Evolutionary conservation across 305 asterid genomes (phyloP).

Genomic region (Nicotiana rustica): DNA sequence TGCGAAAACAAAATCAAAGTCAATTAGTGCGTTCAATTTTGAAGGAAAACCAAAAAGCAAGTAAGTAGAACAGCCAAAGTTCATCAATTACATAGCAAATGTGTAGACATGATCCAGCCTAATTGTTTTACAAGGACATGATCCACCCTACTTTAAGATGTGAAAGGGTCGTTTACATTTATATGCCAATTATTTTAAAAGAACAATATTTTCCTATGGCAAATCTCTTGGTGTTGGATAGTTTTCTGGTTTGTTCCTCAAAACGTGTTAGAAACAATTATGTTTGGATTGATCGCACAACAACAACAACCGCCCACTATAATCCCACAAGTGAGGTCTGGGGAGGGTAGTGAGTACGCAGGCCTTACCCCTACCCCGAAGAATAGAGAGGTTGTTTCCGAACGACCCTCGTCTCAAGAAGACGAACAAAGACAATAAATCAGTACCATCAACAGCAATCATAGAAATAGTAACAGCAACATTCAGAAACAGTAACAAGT

Average conservation of each 20-base stretch:
- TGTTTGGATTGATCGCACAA: not conserved
- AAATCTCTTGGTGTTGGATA: constrained; percentile 1
- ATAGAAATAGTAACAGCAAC: too few species aligned
- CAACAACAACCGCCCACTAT: too few species aligned
- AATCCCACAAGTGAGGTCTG: too few species aligned
- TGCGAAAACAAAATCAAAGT: constrained; percentile 44
- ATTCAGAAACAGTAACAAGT: too few species aligned
- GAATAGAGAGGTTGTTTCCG: too few species aligned
- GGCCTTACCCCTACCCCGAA: too few species aligned
- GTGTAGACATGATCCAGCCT: not conserved
- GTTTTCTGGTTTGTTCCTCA: not conserved
- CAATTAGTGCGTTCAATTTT: not conserved
- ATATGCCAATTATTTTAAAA: not conserved
- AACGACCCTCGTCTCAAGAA: too few species aligned
- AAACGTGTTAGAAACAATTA: not conserved
- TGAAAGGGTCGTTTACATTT: not conserved
- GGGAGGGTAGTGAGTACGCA: too few species aligned
- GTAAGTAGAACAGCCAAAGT: not conserved
- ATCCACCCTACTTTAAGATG: not conserved
- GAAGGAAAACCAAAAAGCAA: constrained; percentile 18
- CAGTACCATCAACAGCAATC: too few species aligned
- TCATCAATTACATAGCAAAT: not conserved
- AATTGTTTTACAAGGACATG: not conserved
- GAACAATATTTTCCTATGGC: not conserved
- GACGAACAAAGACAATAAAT: too few species aligned